These are phyloP conservation scores for Houttuynia cordata DNA, from an alignment of 164 flowering plant genomes.

Conservation along the genomic window DNA sequence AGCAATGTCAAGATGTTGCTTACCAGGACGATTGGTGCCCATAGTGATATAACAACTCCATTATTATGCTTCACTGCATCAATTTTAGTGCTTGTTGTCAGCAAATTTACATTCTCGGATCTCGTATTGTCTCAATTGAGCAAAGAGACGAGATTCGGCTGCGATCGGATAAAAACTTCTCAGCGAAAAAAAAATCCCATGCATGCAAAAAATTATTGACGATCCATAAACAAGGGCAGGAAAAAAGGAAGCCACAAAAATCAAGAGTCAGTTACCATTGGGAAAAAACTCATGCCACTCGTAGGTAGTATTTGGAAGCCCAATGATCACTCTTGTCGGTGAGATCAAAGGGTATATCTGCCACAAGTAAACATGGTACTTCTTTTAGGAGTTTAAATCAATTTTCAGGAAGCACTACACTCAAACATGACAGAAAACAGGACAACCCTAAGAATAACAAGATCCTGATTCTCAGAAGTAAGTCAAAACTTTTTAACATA, in stretches of 20 bases:
- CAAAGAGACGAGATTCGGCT: no score
- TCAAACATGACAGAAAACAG: no score
- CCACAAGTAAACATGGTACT: slow-evolving; percentile 1
- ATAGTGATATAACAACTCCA: slow-evolving; percentile 71
- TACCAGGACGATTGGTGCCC: slow-evolving; percentile 95
- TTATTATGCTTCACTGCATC: slow-evolving; percentile 59
- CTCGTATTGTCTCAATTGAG: no score
- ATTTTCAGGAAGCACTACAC: no score
- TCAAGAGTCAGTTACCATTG: slow-evolving; percentile 31
- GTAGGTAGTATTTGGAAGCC: slow-evolving; percentile 34
- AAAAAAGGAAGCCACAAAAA: neutral
- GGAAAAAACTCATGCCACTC: slow-evolving; percentile 98
- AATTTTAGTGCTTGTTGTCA: neutral
- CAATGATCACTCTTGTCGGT: slow-evolving; percentile 73
- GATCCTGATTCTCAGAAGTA: neutral
- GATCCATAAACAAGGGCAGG: no score
- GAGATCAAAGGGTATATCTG: slow-evolving; percentile 70
- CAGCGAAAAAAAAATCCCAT: no score
- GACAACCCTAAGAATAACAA: neutral
- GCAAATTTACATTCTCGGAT: slow-evolving; percentile 1
- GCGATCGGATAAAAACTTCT: no score
- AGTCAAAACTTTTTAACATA: neutral
- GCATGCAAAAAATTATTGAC: no score
- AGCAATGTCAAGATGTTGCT: slow-evolving; percentile 12
- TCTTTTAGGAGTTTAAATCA: neutral